phyloP scores from a whole-genome alignment of 768 basidiomycete genomes.

The Fistulinella prunicolor region DNA sequence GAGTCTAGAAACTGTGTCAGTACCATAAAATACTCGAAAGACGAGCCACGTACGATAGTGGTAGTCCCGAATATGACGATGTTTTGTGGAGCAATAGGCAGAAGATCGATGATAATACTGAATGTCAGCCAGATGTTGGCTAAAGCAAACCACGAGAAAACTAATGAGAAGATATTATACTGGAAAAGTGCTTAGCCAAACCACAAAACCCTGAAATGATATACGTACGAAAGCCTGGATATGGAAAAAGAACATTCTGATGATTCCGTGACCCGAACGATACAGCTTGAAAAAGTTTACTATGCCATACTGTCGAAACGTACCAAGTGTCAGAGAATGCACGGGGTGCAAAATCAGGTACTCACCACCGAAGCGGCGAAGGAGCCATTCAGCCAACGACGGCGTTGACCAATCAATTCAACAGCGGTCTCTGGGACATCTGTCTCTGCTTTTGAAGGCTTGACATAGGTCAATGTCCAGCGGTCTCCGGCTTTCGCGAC shows the following conservation, averaged over 20 bases:
- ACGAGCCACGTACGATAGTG: slow-evolving; percentile 50
- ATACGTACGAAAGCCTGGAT: slow-evolving; percentile 79
- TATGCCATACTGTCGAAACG: slow-evolving; percentile 68
- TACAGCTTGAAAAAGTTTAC: slow-evolving; percentile 92
- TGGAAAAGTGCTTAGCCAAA: slow-evolving; percentile 27
- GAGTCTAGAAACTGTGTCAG: slow-evolving; percentile 46
- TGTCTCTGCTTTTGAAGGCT: slow-evolving; percentile 93
- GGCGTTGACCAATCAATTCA: slow-evolving; percentile 92
- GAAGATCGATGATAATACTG: slow-evolving; percentile 88
- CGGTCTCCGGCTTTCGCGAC: slow-evolving; percentile 84
- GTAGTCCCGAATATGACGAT: slow-evolving; percentile 71
- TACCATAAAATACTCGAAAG: not conserved
- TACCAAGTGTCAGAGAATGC: not conserved
- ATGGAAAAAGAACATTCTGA: slow-evolving; percentile 97
- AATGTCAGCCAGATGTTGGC: slow-evolving; percentile 94
- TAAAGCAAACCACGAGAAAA: slow-evolving; percentile 92
- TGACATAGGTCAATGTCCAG: slow-evolving; percentile 91
- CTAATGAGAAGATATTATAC: slow-evolving; percentile 82
- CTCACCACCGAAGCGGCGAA: slow-evolving; percentile 88
- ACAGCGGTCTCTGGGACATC: slow-evolving; percentile 88
- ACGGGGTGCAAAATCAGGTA: slow-evolving; percentile 11
- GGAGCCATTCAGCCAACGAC: slow-evolving; percentile 95
- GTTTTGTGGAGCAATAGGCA: slow-evolving; percentile 43
- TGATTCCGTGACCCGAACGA: slow-evolving; percentile 77
- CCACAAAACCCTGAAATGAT: not conserved